Evolutionary conservation across 345 rosid species (phyloP).

Genomic region (Lumnitzera littorea): DNA sequence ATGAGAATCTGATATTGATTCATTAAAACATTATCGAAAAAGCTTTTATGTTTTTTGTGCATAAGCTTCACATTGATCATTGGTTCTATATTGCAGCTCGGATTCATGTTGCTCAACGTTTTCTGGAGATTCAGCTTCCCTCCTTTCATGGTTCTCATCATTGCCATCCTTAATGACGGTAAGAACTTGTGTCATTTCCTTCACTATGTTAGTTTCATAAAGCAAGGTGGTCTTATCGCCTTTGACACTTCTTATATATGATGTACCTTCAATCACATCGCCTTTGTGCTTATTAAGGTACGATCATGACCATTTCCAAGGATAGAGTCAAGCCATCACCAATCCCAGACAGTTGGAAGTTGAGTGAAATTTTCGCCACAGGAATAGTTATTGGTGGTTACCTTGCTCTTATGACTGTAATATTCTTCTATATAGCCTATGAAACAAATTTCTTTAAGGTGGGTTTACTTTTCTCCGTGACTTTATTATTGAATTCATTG

Average conservation of each 20-base stretch:
- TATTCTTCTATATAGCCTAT: conserved; percentile 58
- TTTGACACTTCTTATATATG: too few relatives aligned
- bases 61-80: neutral
- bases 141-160: conserved; percentile 81
- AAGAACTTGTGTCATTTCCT: neutral
- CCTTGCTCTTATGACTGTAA: conserved; percentile 60
- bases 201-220: neutral
- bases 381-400: conserved; percentile 73
- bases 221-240: too few relatives aligned
- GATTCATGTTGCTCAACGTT: conserved; percentile 63
- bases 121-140: conserved; percentile 78
- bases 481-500: neutral
- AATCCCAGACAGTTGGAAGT: conserved; percentile 82
- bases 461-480: conserved; percentile 1
- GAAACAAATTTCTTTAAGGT: conserved; percentile 69
- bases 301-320: conserved; percentile 90
- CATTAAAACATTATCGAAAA: too few relatives aligned
- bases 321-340: conserved; percentile 94
- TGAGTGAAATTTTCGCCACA: conserved; percentile 81
- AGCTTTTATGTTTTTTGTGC: neutral
- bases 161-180: conserved; percentile 79
- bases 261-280: too few relatives aligned
- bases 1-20: neutral
- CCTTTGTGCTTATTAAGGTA: conserved; percentile 29
- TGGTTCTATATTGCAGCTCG: conserved; percentile 33